Conservation (phyloP, 495 filamentous ascomycete species). For the Xylaria telfairii region DNA sequence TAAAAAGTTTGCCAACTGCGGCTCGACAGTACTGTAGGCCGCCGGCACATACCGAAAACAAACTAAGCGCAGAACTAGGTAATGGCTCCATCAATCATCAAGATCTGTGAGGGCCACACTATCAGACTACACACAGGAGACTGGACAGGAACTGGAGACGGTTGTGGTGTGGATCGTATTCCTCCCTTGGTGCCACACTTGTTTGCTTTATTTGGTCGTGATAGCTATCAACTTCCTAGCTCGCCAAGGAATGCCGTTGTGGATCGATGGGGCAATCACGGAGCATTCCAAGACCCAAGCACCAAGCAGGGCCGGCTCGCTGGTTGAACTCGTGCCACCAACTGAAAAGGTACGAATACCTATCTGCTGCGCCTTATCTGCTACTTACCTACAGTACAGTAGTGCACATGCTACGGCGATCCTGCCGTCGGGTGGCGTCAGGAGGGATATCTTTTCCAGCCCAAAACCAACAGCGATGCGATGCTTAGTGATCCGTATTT, state of each 20-base stretch:
- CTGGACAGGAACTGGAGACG: constrained; percentile 1
- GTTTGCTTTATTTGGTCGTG: neutral
- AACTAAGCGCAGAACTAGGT: neutral
- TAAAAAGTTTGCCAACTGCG: constrained; percentile 17
- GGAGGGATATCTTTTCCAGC: neutral
- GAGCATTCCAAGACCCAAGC: constrained; percentile 19
- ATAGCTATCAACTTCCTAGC: constrained; percentile 13
- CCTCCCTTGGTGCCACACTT: constrained; percentile 4
- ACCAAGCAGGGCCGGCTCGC: neutral
- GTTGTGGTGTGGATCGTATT: constrained; percentile 17
- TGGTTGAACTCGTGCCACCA: neutral
- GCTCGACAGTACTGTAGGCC: constrained; percentile 4
- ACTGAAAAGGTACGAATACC: neutral
- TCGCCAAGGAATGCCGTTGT: constrained; percentile 9
- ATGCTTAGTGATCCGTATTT: no score
- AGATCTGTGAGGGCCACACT: neutral
- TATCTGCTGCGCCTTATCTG: neutral
- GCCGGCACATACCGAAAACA: constrained; percentile 16
- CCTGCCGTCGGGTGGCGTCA: neutral
- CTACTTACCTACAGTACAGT: neutral
- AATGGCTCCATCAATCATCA: constrained; percentile 1
- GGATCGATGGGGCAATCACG: constrained; percentile 11
- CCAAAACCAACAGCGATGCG: constrained; percentile 2
- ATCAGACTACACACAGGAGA: neutral
- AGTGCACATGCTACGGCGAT: neutral